phyloP scores from a whole-genome alignment of 2,329 filamentous ascomycete genomes.

The Fusarium austroafricanum region DNA sequence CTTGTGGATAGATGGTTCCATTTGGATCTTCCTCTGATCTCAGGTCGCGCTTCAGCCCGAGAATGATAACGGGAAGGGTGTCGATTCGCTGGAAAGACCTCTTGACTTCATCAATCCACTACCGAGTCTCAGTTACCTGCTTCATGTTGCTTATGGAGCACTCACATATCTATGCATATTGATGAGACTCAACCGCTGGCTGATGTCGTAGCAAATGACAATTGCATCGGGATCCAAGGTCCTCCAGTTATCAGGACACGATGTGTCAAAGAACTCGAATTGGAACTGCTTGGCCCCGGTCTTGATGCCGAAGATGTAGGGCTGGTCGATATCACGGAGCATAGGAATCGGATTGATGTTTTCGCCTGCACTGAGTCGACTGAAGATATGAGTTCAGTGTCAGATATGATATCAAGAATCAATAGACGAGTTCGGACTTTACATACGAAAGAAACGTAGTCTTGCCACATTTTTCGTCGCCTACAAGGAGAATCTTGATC shows the following conservation, averaged over 20 bases:
- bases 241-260: conserved; percentile 68
- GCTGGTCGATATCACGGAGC: conserved; percentile 69
- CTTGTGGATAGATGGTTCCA: conserved; percentile 70
- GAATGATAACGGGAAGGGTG: conserved; percentile 64
- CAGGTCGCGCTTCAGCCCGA: conserved; percentile 71
- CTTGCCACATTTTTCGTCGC: conserved; percentile 70
- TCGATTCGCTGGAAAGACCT: conserved; percentile 60
- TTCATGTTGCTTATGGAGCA: conserved; percentile 22
- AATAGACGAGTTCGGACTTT: conserved; percentile 24
- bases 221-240: conserved; percentile 68
- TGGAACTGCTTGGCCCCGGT: conserved; percentile 56
- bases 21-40: conserved; percentile 69
- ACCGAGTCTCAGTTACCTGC: not conserved
- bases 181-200: conserved; percentile 66
- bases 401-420: conserved; percentile 9
- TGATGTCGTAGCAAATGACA: conserved; percentile 72
- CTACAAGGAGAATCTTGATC: conserved; percentile 68
- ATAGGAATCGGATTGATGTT: conserved; percentile 58
- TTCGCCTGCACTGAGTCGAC: conserved; percentile 63
- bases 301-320: conserved; percentile 68
- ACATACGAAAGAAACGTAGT: conserved; percentile 71
- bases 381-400: conserved; percentile 45
- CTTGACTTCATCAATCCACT: conserved; percentile 70
- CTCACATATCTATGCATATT: conserved; percentile 68
- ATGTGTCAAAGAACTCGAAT: conserved; percentile 71